Percentiles rank a stretch among this genome's conserved stretches.
These are phyloP conservation scores for Microdochium trichocladiopsis DNA, from an alignment of 2,329 filamentous ascomycete species.

Conservation along the genomic window DNA sequence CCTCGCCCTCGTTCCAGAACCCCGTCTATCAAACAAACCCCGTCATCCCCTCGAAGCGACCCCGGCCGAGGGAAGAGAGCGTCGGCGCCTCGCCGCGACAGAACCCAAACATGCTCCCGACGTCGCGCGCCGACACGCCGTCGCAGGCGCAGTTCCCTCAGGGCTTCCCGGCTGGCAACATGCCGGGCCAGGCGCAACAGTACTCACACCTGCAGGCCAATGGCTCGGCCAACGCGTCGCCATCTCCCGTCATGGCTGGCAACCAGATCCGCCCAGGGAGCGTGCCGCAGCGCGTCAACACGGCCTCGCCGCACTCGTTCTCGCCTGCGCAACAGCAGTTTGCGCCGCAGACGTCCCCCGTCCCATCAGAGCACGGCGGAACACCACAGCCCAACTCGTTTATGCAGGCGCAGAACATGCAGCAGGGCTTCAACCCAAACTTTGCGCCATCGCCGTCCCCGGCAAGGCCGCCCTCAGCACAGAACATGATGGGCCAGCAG, in stretches of 20 bases:
- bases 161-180: slow-evolving; percentile 60
- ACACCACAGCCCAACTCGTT: slow-evolving; percentile 71
- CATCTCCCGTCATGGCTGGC: slow-evolving; percentile 79
- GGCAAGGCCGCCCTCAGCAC: slow-evolving; percentile 45
- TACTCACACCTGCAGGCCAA: slow-evolving; percentile 81
- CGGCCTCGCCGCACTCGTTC: slow-evolving; percentile 87
- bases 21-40: slow-evolving; percentile 77
- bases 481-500: slow-evolving; percentile 37
- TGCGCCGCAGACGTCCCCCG: slow-evolving; percentile 64
- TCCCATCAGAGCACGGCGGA: slow-evolving; percentile 66
- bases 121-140: slow-evolving; percentile 87
- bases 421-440: slow-evolving; percentile 50
- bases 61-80: slow-evolving; percentile 75
- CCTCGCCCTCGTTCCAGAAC: slow-evolving; percentile 71
- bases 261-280: slow-evolving; percentile 68
- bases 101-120: slow-evolving; percentile 65
- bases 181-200: slow-evolving; percentile 55
- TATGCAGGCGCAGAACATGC: slow-evolving; percentile 43
- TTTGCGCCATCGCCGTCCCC: slow-evolving; percentile 52
- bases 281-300: slow-evolving; percentile 76
- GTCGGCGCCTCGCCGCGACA: slow-evolving; percentile 75
- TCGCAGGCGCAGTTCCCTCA: slow-evolving; percentile 64
- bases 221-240: slow-evolving; percentile 76
- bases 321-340: slow-evolving; percentile 71
- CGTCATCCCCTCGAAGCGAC: slow-evolving; percentile 84